Evolutionary conservation across 2,329 filamentous ascomycete species (phyloP), one percentile per base, ranked within the genome.

Genomic region (Rosellinia necatrix): DNA sequence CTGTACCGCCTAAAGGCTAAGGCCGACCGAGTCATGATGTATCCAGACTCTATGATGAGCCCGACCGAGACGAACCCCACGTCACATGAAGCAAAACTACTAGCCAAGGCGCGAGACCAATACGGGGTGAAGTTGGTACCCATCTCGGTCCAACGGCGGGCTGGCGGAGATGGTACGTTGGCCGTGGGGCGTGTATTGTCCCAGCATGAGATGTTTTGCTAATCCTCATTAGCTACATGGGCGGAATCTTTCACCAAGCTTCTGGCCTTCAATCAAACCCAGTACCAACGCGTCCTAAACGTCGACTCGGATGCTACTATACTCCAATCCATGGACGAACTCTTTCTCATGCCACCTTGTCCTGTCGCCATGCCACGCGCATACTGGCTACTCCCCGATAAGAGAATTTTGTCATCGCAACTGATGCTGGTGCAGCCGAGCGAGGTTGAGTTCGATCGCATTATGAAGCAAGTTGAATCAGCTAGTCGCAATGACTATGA

Each of bases 301-400:
- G 69, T 79, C 0, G 77, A 90, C 68, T 87, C 85, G 7, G 87
- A 91, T 65, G 77, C 83, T 19, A 81, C 81, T 1, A 72, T 91
- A 3, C 77, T 88, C 3, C 76, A 85, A 56, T 72, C 77, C 19
- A 81, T 91, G 77, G 88, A 91, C 63, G 87, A 90, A 51, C 77
- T 91, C 0, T 91, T 91, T 72, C 79, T 87, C 24, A 75, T 88
- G 1, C 88, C 88, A 0, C 68, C 74, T 1, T 78, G 81, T 1
- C 75, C 81, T 1, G 79, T 88, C 3, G 87, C 87, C 2, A 86
- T 90, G 81, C 86, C 88, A 1, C 81, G 85, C 27, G 88, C 88
- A 7, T 90, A 91, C 69, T 91, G 88, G 88, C 75, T 84, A 1
- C 76, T 81, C 4, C 81, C 81, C 0, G 74, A 78, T 0, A 75